Base-by-base conservation (phyloP, 2,329 filamentous ascomycete genomes). In the Westerdykella aurantiaca region DNA sequence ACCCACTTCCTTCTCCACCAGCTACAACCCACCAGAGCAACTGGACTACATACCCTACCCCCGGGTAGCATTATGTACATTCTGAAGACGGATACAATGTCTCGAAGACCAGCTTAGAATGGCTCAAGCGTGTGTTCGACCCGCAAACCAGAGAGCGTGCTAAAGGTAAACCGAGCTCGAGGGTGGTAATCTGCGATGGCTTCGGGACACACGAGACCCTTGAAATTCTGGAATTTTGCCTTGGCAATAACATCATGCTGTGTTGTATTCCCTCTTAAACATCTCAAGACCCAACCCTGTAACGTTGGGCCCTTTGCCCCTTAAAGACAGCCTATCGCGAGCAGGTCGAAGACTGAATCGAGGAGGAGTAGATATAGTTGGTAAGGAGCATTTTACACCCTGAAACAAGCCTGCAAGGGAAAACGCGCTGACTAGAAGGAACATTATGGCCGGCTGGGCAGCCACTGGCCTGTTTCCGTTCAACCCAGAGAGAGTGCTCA, bases 81-180 rank as follows among this genome's bases (percentile, higher is more conserved):
- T 51, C 47, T 14, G 42, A 49, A 12, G 23, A 16, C 37, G 44
- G 51, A 31, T 57, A 60, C 38, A 49, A 43, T 34, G 47, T 66
- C 46, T 61, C 53, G 13, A 48, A 57, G 21, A 61, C 66, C 25
- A 67, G 53, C 50, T 53, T 67, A 5, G 40, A 68, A 46, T 69
- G 53, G 66, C 51, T 67, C 21, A 60, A 51, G 48, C 52, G 40
- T 44, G 48, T 69, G 4, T 69, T 68, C 49, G 46, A 69, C 52
- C 60, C 60, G 18, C 34, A 62, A 46, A 68, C 61, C 13, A 60
- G 52, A 33, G 47, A 41, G 38, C 49, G 41, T 37, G 61, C 57
- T 37, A 49, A 60, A 29, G 16, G 49, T 14, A 59, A 53, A 45
- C 61, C n/a, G n/a, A n/a, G n/a, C n/a, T n/a, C 52, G 42, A 56